A percentile compares a stretch with the other conserved stretches of the same genome.
phyloP scores from a whole-genome alignment of 2,329 filamentous ascomycete genomes.

The Thielaviopsis populi region DNA sequence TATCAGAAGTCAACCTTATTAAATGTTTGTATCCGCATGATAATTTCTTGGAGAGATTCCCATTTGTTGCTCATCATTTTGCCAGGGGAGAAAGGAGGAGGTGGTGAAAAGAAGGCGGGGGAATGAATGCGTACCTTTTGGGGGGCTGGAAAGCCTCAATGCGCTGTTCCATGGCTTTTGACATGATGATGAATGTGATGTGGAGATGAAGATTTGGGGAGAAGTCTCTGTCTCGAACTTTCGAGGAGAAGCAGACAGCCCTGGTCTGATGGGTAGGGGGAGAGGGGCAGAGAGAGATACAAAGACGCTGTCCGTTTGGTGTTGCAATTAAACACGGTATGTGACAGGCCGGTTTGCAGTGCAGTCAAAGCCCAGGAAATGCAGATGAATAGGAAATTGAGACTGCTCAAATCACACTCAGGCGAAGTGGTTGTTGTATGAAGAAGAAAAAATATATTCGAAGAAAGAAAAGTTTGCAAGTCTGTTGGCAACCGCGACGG shows the following conservation, averaged over 20 bases:
- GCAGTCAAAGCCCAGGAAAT: not conserved
- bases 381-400: too few species aligned
- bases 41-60: slow-evolving; percentile 99
- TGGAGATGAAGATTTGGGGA: not conserved
- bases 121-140: slow-evolving; percentile 59
- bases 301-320: not conserved
- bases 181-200: not conserved
- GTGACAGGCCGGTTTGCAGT: too few species aligned
- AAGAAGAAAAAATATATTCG: not conserved
- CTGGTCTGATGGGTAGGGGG: not conserved
- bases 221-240: slow-evolving; percentile 4
- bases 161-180: slow-evolving; percentile 60
- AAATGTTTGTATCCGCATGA: slow-evolving; percentile 65
- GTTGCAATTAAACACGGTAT: too few species aligned
- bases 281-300: not conserved
- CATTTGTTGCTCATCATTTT: slow-evolving; percentile 76
- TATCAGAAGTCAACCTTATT: slow-evolving; percentile 54
- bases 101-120: slow-evolving; percentile 19
- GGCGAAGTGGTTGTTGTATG: not conserved
- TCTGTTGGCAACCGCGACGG: not conserved
- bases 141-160: slow-evolving; percentile 72
- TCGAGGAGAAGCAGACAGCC: not conserved
- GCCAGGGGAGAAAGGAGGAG: slow-evolving; percentile 9
- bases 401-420: not conserved
- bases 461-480: not conserved